Evolutionary conservation across 2,329 filamentous ascomycete species (phyloP), one percentile per base, ranked within the genome.

Genomic region (Lecanicillium sp.): DNA sequence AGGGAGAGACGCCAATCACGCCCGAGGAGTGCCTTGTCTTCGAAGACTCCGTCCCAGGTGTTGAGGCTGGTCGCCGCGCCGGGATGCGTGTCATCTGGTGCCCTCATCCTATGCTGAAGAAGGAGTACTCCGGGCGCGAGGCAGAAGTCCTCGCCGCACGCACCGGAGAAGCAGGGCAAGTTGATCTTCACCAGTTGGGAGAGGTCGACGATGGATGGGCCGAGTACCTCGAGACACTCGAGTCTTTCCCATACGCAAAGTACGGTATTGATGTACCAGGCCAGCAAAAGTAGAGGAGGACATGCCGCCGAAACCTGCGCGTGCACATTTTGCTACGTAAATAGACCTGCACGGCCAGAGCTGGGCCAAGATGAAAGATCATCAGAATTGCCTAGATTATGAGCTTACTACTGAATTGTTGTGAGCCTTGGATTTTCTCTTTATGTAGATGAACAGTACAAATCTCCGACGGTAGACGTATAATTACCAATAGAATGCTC

Each of bases 61-160:
- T 96, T 3, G 92, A 98, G 64, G 79, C 87, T 3, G 92, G 88
- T 4, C 71, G 92, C 38, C 77, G 92, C 48, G 92, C 92, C 0
- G 90, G 90, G 0, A 97, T 97, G 90, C 79, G 90, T 48, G 88
- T 94, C 11, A 71, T 95, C 1, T 98, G 92, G 92, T 83, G 79
- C 50, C 92, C 92, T 17, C 88, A 97, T 62, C 77, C 79, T 1
- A 85, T 78, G 54, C 65, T 98, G 37, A 70, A 84, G 62, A 68
- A 77, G 37, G 85, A 90, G 58, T 94, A 86, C 51, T 66, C 69
- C 29, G 88, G 84, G 2, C 73, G 81, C 31, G 87, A 95, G 65
- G 73, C 72, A 10, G 77, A 88, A 56, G 87, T 98, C 3, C 65
- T 98, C 17, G 90, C 92, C 0, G 92, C 89, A 0, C 65, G 79